These are phyloP conservation scores for Spergularia marina DNA, from an alignment of 148 eudicot genomes.

Conservation along the genomic window DNA sequence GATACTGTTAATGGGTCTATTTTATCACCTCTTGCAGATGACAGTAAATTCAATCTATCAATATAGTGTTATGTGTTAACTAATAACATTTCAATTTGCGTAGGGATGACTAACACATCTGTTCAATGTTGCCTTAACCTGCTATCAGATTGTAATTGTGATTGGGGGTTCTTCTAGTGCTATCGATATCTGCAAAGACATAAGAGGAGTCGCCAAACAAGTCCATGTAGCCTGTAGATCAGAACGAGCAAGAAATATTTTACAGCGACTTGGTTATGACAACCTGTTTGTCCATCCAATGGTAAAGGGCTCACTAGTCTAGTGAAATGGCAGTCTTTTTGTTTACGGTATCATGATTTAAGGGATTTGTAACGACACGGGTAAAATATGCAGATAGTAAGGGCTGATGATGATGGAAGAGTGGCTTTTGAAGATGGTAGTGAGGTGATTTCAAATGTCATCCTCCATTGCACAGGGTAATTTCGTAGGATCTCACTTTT, in stretches of 20 bases:
- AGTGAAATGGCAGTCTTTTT: conserved; percentile 2
- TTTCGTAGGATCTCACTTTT: conserved; percentile 1
- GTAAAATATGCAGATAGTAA: conserved; percentile 52
- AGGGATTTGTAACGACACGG: not conserved
- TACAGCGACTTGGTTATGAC: not conserved
- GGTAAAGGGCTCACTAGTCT: conserved; percentile 38
- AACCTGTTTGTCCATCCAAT: conserved; percentile 77
- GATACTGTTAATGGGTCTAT: too few species aligned
- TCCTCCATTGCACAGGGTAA: conserved; percentile 91
- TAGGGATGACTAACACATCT: not conserved
- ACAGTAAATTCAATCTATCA: not conserved
- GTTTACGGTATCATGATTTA: not conserved
- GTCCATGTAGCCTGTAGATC: conserved; percentile 75
- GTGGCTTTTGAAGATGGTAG: conserved; percentile 60
- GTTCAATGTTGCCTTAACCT: not conserved
- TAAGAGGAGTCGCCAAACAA: conserved; percentile 63
- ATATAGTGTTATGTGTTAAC: too few species aligned
- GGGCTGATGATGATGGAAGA: conserved; percentile 58
- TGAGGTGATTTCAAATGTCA: conserved; percentile 54
- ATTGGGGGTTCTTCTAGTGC: conserved; percentile 82
- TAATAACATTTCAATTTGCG: not conserved
- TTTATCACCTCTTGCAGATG: not conserved
- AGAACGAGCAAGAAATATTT: not conserved
- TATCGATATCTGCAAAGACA: conserved; percentile 62
- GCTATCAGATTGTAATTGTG: conserved; percentile 63